These are phyloP conservation scores for Amanita inopinata DNA, from an alignment of 768 basidiomycete species.

Conservation along the genomic window DNA sequence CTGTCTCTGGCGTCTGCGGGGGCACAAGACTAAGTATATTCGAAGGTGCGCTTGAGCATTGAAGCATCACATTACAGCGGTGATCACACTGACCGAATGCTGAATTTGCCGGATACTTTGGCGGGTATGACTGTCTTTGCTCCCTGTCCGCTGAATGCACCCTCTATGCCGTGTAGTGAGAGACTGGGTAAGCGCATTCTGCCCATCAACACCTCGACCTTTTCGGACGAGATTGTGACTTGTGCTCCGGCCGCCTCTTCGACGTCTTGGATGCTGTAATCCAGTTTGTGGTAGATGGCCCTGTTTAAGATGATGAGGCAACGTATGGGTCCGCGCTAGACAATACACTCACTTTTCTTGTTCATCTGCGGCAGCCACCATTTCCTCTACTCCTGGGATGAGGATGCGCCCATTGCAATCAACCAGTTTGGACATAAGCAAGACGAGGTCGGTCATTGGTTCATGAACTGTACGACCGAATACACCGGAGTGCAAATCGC, in stretches of 20 bases:
- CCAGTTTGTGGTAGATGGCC: slow-evolving; percentile 61
- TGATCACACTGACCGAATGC: slow-evolving; percentile 67
- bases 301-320: slow-evolving; percentile 22
- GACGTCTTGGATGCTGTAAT: slow-evolving; percentile 66
- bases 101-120: slow-evolving; percentile 84
- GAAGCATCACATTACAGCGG: not conserved
- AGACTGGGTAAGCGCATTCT: slow-evolving; percentile 87
- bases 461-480: slow-evolving; percentile 78
- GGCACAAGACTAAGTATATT: slow-evolving; percentile 65
- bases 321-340: not conserved
- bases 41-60: not conserved
- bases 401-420: slow-evolving; percentile 71
- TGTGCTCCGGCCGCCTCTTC: slow-evolving; percentile 66
- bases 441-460: slow-evolving; percentile 90
- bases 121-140: slow-evolving; percentile 94
- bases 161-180: slow-evolving; percentile 92
- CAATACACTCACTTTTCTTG: slow-evolving; percentile 46
- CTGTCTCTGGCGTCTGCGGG: slow-evolving; percentile 69
- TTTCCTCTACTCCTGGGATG: slow-evolving; percentile 80
- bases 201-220: slow-evolving; percentile 78
- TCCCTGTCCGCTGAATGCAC: slow-evolving; percentile 79
- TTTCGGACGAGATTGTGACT: slow-evolving; percentile 69
- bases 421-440: slow-evolving; percentile 80
- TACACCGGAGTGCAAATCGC: slow-evolving; percentile 86
- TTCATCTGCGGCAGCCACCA: slow-evolving; percentile 64